Conservation (phyloP, 176 grass and related monocot genomes). For the Oryza meyeriana region DNA sequence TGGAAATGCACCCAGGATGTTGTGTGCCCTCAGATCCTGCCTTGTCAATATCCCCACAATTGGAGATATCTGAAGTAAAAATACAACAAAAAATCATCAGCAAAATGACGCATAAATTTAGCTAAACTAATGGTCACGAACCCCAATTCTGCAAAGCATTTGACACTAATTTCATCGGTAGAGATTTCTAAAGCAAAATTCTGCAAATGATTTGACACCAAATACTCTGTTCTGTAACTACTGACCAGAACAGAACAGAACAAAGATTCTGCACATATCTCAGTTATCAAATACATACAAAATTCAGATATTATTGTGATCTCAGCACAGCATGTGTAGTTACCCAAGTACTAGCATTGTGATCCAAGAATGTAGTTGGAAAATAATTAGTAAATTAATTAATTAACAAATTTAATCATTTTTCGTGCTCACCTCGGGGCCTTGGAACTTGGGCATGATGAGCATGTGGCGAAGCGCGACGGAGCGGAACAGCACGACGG, state of each 20-base stretch:
- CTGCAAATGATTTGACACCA: background rate
- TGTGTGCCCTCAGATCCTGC: conserved; percentile 81
- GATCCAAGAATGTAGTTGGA: background rate
- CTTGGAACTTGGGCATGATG: conserved; percentile 88
- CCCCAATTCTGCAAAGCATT: background rate
- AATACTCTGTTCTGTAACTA: background rate
- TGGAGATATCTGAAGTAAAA: conserved; percentile 57
- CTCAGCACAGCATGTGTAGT: background rate
- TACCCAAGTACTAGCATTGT: background rate
- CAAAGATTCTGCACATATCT: background rate
- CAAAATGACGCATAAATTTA: background rate
- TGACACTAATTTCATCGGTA: background rate
- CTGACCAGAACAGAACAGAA: background rate
- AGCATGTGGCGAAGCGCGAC: conserved; percentile 85
- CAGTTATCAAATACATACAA: background rate
- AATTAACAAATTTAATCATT: background rate
- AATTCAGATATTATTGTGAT: background rate
- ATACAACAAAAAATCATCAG: background rate
- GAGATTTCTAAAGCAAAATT: background rate
- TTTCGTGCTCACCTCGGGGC: conserved; percentile 51
- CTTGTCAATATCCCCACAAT: conserved; percentile 88
- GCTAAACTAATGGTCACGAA: background rate
- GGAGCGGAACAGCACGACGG: conserved; percentile 78
- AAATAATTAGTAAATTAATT: background rate
- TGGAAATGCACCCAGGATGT: conserved; percentile 72